These are phyloP conservation scores for Anisodus tanguticus DNA, from an alignment of 257 asterid genomes.

Conservation along the genomic window DNA sequence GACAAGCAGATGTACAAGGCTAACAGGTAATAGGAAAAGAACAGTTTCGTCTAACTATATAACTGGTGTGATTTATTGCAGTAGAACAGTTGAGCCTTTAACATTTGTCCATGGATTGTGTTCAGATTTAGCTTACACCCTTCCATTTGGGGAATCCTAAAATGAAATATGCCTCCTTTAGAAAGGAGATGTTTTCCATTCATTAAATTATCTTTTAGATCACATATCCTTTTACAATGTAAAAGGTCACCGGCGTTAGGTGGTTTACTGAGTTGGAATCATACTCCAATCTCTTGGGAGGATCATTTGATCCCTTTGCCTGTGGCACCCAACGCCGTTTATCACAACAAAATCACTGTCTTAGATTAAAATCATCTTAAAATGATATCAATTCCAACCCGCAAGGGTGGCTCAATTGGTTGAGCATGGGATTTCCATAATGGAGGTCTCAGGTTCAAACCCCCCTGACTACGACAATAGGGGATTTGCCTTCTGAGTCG, in stretches of 20 bases:
- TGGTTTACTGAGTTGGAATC: not conserved
- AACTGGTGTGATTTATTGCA: not conserved
- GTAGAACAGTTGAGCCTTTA: not conserved
- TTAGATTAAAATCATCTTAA: not conserved
- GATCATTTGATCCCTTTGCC: not conserved
- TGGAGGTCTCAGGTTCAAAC: too few species aligned
- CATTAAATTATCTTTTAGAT: not conserved
- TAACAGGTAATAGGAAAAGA: not conserved
- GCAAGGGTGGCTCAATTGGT: too few species aligned
- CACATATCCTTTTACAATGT: not conserved
- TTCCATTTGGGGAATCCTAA: not conserved
- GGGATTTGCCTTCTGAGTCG: too few species aligned
- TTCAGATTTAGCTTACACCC: constrained; percentile 18
- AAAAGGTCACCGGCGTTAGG: not conserved
- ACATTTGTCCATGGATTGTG: constrained; percentile 6
- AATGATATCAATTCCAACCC: not conserved
- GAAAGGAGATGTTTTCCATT: not conserved
- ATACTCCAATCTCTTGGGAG: not conserved
- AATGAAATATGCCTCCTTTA: not conserved
- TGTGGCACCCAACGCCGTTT: not conserved
- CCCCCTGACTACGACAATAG: too few species aligned
- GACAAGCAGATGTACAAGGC: not conserved
- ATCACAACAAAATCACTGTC: not conserved
- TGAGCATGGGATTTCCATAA: too few species aligned
- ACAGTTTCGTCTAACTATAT: not conserved